Conservation (phyloP, 2,329 filamentous ascomycete genomes). For the Talaromyces albobiverticillius region DNA sequence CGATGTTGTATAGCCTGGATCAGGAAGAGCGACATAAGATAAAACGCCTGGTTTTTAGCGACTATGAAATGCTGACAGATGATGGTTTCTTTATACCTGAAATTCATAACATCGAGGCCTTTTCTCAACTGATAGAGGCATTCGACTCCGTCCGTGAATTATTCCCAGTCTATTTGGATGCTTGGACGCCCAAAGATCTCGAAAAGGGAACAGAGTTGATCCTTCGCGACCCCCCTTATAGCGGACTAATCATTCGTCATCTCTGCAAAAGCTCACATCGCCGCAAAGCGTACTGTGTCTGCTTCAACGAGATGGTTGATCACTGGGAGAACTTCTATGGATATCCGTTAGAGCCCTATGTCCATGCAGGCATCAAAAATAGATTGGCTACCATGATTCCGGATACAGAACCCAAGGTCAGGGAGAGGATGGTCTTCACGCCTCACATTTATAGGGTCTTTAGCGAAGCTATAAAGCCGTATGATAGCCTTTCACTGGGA, state of each 20-base stretch:
- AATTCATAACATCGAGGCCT: too few species aligned
- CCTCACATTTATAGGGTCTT: neutral
- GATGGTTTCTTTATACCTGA: too few species aligned
- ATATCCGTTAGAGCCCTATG: too few species aligned
- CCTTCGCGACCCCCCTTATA: neutral
- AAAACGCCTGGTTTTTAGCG: neutral
- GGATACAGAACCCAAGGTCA: neutral
- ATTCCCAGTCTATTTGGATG: neutral
- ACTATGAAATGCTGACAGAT: neutral
- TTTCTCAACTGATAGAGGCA: neutral
- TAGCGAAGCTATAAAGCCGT: neutral
- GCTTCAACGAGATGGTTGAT: neutral
- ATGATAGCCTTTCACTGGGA: too few species aligned
- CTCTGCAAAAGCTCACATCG: too few species aligned
- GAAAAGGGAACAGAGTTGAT: neutral
- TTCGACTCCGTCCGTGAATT: neutral
- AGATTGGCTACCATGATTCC: too few species aligned
- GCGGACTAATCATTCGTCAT: neutral
- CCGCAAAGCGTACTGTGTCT: neutral
- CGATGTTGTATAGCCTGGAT: neutral
- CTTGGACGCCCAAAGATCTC: neutral
- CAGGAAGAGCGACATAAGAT: neutral
- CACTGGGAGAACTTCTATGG: too few species aligned
- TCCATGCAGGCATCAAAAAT: too few species aligned
- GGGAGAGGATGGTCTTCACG: neutral